These are phyloP conservation scores for Roridomyces roridus DNA, from an alignment of 768 basidiomycete species.

Conservation along the genomic window DNA sequence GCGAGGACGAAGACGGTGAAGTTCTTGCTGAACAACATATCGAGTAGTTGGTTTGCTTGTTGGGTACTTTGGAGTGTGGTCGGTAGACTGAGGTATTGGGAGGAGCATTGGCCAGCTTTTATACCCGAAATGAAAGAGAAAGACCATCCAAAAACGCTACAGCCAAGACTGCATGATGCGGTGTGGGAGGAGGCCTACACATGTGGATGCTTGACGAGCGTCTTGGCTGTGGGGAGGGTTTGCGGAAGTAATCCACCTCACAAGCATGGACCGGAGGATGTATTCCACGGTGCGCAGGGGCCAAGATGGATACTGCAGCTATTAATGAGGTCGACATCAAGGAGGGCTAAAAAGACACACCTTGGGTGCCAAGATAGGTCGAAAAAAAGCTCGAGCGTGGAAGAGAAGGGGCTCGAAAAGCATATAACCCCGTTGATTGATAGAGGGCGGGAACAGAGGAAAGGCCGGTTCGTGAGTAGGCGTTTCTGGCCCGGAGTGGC, in stretches of 20 bases:
- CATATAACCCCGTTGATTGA: conserved; percentile 12
- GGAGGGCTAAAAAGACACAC: neutral
- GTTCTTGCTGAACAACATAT: conserved; percentile 19
- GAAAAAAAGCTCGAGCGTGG: conserved; percentile 5
- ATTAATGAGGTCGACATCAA: neutral
- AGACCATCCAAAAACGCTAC: conserved; percentile 7
- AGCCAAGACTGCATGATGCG: conserved; percentile 2
- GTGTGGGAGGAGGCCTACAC: neutral
- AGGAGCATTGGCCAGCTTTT: neutral
- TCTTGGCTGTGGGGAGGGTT: neutral
- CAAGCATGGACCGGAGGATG: neutral
- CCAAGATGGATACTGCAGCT: conserved; percentile 2
- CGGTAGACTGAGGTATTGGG: neutral
- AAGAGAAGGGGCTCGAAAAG: neutral
- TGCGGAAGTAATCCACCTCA: neutral
- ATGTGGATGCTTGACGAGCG: neutral
- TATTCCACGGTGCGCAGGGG: conserved; percentile 21
- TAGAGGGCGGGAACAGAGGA: conserved; percentile 5
- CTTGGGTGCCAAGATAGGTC: conserved; percentile 3
- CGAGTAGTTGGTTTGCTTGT: neutral
- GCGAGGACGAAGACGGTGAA: conserved; percentile 17
- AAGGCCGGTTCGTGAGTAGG: no score
- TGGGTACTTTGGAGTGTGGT: neutral
- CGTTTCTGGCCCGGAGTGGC: no score
- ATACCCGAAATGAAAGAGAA: conserved; percentile 12